Percentiles rank a stretch among this genome's conserved stretches.
These are phyloP conservation scores for Euphrasia confusa DNA, from an alignment of 257 asterid species.

Conservation along the genomic window DNA sequence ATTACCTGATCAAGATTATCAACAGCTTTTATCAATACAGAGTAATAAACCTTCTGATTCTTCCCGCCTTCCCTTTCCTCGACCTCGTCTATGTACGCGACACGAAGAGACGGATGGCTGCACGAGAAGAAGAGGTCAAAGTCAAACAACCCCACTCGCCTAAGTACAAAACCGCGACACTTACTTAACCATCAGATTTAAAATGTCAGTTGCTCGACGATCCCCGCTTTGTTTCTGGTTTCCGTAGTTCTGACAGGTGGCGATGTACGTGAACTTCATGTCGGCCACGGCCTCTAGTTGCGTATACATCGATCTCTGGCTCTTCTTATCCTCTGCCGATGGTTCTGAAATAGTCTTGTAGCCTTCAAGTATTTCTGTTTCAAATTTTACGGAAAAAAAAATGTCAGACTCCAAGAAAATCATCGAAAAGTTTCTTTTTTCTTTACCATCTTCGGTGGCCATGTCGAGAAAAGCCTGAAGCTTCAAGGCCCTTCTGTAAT, in stretches of 20 bases:
- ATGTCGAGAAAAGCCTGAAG: slow-evolving; percentile 99
- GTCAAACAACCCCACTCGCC: slow-evolving; percentile 20
- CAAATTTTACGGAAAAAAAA: slow-evolving; percentile 16
- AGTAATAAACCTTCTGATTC: slow-evolving; percentile 75
- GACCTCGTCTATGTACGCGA: slow-evolving; percentile 93
- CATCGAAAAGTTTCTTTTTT: slow-evolving; percentile 12
- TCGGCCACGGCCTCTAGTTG: slow-evolving; percentile 96
- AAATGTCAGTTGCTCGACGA: slow-evolving; percentile 96
- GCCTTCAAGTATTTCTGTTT: slow-evolving; percentile 83
- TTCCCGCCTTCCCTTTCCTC: slow-evolving; percentile 89
- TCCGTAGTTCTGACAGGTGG: slow-evolving; percentile 97
- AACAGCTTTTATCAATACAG: slow-evolving; percentile 91
- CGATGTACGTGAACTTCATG: slow-evolving; percentile 95
- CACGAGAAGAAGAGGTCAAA: slow-evolving; percentile 24
- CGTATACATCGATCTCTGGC: slow-evolving; percentile 87
- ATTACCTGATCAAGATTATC: slow-evolving; percentile 97
- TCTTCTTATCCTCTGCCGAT: slow-evolving; percentile 75
- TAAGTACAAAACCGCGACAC: slow-evolving; percentile 30
- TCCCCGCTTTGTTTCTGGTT: slow-evolving; percentile 94
- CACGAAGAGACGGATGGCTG: slow-evolving; percentile 98
- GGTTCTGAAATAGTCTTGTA: slow-evolving; percentile 64
- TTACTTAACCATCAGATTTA: slow-evolving; percentile 97
- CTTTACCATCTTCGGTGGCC: slow-evolving; percentile 82
- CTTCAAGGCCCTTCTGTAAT: slow-evolving; percentile 91
- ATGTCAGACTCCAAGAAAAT: slow-evolving; percentile 17